Evolutionary conservation across 2,329 filamentous ascomycete species (phyloP).

Genomic region (Tolypocladium album): DNA sequence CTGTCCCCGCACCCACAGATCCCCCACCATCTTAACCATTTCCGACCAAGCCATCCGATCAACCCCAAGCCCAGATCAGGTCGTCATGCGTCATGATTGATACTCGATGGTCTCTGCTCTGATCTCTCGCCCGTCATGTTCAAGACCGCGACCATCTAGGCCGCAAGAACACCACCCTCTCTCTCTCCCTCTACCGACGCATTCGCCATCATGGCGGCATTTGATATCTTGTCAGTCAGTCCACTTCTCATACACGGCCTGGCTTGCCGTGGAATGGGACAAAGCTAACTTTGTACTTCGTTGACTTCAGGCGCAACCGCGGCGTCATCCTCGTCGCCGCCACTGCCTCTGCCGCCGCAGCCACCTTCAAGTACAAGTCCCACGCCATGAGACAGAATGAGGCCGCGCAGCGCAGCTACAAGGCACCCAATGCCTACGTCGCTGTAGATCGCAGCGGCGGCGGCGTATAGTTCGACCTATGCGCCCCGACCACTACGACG

Average conservation of each 20-base stretch:
- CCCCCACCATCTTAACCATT: background rate
- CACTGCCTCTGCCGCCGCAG: slow-evolving; percentile 15
- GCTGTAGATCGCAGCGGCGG: no score
- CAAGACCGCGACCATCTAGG: background rate
- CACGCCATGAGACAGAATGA: slow-evolving; percentile 29
- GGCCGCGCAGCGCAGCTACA: slow-evolving; percentile 21
- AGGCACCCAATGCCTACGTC: no score
- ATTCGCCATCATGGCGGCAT: background rate
- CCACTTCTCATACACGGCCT: background rate
- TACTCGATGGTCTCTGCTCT: background rate
- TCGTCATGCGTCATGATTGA: background rate
- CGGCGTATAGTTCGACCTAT: no score
- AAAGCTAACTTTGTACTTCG: no score
- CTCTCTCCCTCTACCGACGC: background rate
- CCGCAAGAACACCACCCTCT: background rate
- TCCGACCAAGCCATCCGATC: background rate
- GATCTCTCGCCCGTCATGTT: no score
- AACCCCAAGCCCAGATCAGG: background rate
- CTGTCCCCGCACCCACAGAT: background rate
- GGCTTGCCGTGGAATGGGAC: slow-evolving; percentile 1
- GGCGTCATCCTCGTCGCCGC: no score
- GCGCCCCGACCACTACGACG: no score
- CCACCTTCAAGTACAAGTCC: slow-evolving; percentile 23
- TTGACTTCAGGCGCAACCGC: no score
- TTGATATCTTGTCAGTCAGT: background rate